Base-by-base conservation (phyloP, 164 flowering plant genomes). In the Paratinospora sagittata region DNA sequence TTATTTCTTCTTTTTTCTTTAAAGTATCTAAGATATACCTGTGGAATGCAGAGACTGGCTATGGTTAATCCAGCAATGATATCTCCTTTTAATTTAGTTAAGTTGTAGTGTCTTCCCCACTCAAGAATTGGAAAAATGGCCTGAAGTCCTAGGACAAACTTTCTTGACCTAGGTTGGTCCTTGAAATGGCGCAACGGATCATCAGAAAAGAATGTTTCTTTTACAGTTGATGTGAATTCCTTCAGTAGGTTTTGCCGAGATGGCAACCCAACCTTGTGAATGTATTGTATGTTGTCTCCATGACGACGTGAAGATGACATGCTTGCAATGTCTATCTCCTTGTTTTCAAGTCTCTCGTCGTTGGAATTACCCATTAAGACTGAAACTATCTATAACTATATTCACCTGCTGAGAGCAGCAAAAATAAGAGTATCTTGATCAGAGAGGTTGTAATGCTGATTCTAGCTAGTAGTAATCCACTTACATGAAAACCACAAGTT, bases 1-100 rank as follows among this genome's bases (percentile, higher is more conserved):
- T 5, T 49, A 62, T 10, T 41, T 21, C 14, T 52, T 24, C 19
- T 24, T 23, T 55, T 26, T n/a, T n/a, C 13, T 27, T 63, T 9
- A n/a, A n/a, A 19, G 47, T 47, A 60, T 63, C 43, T 3, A 19
- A 16, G 5, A 52, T 52, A 52, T 79, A 89, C 92, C 94, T 91
- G 97, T 76, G 97, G 97, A 73, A 91, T 89, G 81, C 90, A 86
- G 47, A 91, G 89, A 77, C 94, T 91, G 17, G 97, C 97, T 81
- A 91, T 89, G 55, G 94, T 89, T 65, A 91, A 83, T 27, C 97
- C 97, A 4, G 97, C 82, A 68, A 91, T 78, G 13, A 91, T 60
- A 76, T 91, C 97, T 21, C 94, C 91, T 81, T 75, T 80, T 27
- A 91, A 81, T 66, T 85, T 87, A 0, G 41, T 36, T 1, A 86